phyloP scores from a whole-genome alignment of 2,329 filamentous ascomycete species.

The Cercospora sesami region DNA sequence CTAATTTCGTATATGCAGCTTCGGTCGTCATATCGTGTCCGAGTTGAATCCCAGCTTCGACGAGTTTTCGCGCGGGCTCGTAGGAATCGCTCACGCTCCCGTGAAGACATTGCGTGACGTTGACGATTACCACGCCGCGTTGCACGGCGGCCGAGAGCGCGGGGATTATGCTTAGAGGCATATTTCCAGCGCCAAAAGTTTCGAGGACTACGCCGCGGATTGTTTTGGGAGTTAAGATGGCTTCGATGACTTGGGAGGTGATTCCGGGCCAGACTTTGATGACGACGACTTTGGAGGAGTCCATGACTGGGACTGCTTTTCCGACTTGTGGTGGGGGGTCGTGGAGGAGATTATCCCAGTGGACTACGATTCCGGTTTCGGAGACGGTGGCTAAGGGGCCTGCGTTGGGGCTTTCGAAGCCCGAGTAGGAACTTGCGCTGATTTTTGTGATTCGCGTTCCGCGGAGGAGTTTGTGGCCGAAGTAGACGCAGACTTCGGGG shows the following conservation, averaged over 20 bases:
- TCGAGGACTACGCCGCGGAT: conserved; percentile 81
- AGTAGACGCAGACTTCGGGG: conserved; percentile 90
- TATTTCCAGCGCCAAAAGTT: conserved; percentile 91
- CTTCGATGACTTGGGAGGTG: conserved; percentile 83
- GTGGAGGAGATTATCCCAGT: conserved; percentile 46
- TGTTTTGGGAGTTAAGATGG: conserved; percentile 70
- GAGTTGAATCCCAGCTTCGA: conserved; percentile 85
- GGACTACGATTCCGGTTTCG: conserved; percentile 55
- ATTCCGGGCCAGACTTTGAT: conserved; percentile 90
- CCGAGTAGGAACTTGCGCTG: conserved; percentile 80
- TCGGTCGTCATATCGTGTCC: conserved; percentile 88
- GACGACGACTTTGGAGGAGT: conserved; percentile 86
- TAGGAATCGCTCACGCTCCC: conserved; percentile 44
- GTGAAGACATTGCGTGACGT: conserved; percentile 76
- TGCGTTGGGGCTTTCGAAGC: conserved; percentile 85
- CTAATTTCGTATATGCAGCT: conserved; percentile 85
- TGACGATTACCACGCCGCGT: conserved; percentile 81
- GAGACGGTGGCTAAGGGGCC: conserved; percentile 73
- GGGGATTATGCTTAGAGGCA: conserved; percentile 78
- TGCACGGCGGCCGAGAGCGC: conserved; percentile 65
- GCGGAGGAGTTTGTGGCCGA: conserved; percentile 85
- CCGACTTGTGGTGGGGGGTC: conserved; percentile 44
- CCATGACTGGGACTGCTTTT: conserved; percentile 53
- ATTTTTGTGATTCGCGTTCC: conserved; percentile 88
- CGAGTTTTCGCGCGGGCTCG: conserved; percentile 59